Percentiles rank a stretch among this genome's conserved stretches.
Conservation (phyloP, 164 flowering plant species). For the Magnolia kwangsiensis region DNA sequence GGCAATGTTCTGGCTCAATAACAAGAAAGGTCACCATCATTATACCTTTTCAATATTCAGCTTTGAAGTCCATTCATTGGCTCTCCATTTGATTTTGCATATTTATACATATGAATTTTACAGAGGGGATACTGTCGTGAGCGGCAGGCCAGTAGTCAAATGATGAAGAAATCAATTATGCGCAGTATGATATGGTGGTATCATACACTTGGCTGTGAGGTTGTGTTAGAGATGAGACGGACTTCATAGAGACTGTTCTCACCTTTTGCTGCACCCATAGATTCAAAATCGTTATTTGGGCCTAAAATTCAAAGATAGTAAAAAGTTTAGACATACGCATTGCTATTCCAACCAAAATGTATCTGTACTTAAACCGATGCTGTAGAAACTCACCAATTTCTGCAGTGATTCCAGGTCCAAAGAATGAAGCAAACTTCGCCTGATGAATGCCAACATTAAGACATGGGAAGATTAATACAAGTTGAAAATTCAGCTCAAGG, state of each 20-base stretch:
- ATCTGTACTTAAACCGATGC: neutral
- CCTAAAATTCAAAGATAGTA: neutral
- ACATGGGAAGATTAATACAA: slow-evolving; percentile 5
- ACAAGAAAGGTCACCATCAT: too few relatives aligned
- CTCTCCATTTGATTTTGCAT: neutral
- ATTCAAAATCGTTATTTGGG: neutral
- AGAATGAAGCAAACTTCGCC: slow-evolving; percentile 94
- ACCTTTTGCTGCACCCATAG: slow-evolving; percentile 57
- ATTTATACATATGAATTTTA: neutral
- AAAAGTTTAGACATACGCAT: neutral
- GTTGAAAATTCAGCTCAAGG: neutral
- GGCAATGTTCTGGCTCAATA: neutral
- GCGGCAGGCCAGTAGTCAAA: neutral
- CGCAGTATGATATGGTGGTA: neutral
- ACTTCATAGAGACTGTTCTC: slow-evolving; percentile 65
- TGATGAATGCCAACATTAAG: slow-evolving; percentile 13
- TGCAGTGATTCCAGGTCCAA: slow-evolving; percentile 90
- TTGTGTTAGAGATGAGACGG: slow-evolving; percentile 63
- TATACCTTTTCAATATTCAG: neutral
- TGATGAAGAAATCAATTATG: neutral
- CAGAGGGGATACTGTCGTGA: neutral
- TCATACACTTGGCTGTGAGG: slow-evolving; percentile 11
- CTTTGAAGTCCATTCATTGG: neutral
- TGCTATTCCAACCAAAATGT: neutral
- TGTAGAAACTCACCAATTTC: slow-evolving; percentile 67